Evolutionary conservation across 139 green algal genomes (phyloP).

Genomic region (Coelastrella sp.): DNA sequence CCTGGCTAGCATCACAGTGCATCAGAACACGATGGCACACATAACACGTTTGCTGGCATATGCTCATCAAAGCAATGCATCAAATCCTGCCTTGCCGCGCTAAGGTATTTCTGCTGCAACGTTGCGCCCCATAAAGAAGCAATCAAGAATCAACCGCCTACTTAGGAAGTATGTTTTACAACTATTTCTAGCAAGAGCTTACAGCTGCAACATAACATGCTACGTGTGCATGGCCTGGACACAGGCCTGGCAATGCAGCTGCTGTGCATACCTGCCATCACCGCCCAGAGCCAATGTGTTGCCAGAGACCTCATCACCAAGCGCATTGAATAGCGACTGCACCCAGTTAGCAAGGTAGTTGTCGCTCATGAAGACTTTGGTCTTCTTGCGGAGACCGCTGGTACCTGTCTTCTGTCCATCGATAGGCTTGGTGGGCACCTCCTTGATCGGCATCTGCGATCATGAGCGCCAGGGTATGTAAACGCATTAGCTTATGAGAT

Average conservation of each 20-base stretch:
- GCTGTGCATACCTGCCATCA: slow-evolving; percentile 79
- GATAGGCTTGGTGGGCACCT: slow-evolving; percentile 94
- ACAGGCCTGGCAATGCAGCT: background rate
- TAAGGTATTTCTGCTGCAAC: too few species aligned
- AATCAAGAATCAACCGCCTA: too few species aligned
- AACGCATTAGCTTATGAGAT: background rate
- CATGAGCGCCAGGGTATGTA: background rate
- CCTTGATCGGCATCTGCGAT: slow-evolving; percentile 72
- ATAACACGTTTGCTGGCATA: too few species aligned
- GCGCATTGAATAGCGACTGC: slow-evolving; percentile 94
- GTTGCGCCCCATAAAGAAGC: too few species aligned
- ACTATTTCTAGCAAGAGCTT: too few species aligned
- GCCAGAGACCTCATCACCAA: slow-evolving; percentile 91
- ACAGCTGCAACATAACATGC: too few species aligned
- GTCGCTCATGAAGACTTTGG: slow-evolving; percentile 91
- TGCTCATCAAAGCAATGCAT: too few species aligned
- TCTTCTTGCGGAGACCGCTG: slow-evolving; percentile 98
- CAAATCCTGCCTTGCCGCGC: too few species aligned
- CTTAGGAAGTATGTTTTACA: too few species aligned
- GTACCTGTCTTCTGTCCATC: slow-evolving; percentile 99
- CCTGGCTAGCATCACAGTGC: too few species aligned
- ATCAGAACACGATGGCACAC: too few species aligned
- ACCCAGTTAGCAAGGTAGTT: slow-evolving; percentile 99
- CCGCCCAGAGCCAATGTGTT: slow-evolving; percentile 94
- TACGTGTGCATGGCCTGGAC: too few species aligned